Base-by-base conservation (phyloP, 2,329 filamentous ascomycete species). In the Curvularia sp. region DNA sequence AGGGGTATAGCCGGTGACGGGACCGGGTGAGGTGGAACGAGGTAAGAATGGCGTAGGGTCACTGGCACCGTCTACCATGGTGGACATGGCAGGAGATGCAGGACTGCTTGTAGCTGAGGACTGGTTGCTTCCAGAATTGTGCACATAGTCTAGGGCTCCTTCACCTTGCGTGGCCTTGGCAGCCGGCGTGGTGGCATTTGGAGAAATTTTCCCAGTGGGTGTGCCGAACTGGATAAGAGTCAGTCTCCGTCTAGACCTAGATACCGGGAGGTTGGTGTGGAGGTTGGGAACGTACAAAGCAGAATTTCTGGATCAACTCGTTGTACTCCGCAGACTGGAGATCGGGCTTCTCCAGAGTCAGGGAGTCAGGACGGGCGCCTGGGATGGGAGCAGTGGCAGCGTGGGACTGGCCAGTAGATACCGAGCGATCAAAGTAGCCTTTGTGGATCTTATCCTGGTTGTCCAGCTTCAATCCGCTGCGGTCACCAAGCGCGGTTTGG, bases 221-320 rank as follows among this genome's bases (percentile, higher is more conserved):
- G 82, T 83, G 57, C 83, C 83, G 77, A 81, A 85, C 83, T 84
- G 74, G 65, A 70, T 67, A 67, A 71, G 58, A 67, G 75, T 80
- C 77, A 79, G 75, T 72, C 72, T 71, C 72, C 73, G 71, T 67
- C 68, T 69, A 74, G 68, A 68, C 72, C 67, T 66, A 67, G 67
- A 69, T 73, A 64, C 62, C 63, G 63, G 69, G 64, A 66, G 68
- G 75, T 69, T 72, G 70, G 74, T 41, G 33, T 54, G 56, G 39
- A 58, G 66, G 74, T 74, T 71, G 70, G 72, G 85, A 85, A 96
- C 94, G 88, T 94, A 97, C 94, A 87, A 98, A 99, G 85, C 95
- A 99, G 85, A 97, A 99, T 83, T 96, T 97, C 83, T 96, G 93
- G 78, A 99, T 90, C 66, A 99, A 86, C 80, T 99, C 95, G 80